phyloP scores from a whole-genome alignment of 169 alveolate species.

The Theileria annulata region DNA sequence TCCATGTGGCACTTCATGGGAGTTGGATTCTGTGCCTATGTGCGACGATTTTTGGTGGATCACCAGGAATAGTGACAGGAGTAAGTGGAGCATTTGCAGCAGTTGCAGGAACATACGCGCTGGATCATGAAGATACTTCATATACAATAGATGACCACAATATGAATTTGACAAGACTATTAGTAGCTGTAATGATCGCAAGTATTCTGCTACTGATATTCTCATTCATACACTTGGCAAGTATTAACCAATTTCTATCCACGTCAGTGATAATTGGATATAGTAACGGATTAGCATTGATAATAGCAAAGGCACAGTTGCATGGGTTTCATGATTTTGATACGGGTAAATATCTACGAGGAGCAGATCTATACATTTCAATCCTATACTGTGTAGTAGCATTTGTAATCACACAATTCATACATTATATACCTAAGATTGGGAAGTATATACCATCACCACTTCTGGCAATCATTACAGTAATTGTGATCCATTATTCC shows the following conservation, averaged over 20 bases:
- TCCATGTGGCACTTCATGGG: constrained; percentile 78
- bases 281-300: constrained; percentile 78
- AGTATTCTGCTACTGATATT: constrained; percentile 64
- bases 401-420: constrained; percentile 46
- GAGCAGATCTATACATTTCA: constrained; percentile 44
- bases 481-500: constrained; percentile 64
- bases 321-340: constrained; percentile 74
- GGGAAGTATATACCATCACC: constrained; percentile 74
- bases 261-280: constrained; percentile 81
- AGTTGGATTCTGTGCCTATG: constrained; percentile 76
- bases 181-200: constrained; percentile 66
- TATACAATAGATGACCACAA: constrained; percentile 20
- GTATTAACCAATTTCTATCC: constrained; percentile 76
- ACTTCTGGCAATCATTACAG: constrained; percentile 68
- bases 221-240: constrained; percentile 76
- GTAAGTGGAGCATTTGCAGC: constrained; percentile 78
- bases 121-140: constrained; percentile 22
- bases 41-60: constrained; percentile 78
- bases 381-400: constrained; percentile 59
- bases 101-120: constrained; percentile 70
- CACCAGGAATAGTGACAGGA: constrained; percentile 80
- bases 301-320: constrained; percentile 78
- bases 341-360: constrained; percentile 68
- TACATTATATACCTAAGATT: constrained; percentile 46
- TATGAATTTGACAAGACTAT: constrained; percentile 44